Percentiles rank a stretch among this genome's conserved stretches.
Evolutionary conservation across 164 flowering plant species (phyloP).

Genomic region (Aristolochia contorta): DNA sequence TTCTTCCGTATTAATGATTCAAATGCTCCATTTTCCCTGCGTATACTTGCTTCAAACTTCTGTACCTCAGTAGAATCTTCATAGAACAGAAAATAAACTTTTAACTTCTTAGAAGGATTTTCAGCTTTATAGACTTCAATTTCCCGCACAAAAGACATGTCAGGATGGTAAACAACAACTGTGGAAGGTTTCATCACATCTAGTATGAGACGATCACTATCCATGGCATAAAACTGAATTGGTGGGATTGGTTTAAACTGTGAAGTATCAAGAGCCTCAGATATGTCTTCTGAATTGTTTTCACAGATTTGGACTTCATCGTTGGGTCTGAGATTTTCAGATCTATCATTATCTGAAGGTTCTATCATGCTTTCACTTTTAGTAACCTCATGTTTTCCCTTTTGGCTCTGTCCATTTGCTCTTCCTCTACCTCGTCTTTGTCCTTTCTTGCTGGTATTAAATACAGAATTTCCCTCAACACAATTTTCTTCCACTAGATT

Average conservation of each 20-base stretch:
- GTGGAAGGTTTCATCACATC: conserved; percentile 71
- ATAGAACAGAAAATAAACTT: conserved; percentile 89
- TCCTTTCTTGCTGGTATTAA: conserved; percentile 13
- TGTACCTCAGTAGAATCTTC: conserved; percentile 92
- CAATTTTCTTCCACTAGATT: conserved; percentile 24
- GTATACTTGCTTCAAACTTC: conserved; percentile 95
- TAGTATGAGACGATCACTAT: conserved; percentile 64
- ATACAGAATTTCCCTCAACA: conserved; percentile 21
- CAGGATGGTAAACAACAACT: conserved; percentile 87
- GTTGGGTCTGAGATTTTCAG: conserved; percentile 18
- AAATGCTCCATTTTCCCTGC: conserved; percentile 90
- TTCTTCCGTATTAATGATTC: conserved; percentile 95
- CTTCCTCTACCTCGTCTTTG: conserved; percentile 26
- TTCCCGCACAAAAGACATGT: conserved; percentile 86
- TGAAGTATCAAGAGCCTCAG: conserved; percentile 11
- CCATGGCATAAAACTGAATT: conserved; percentile 72
- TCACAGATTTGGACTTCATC: conserved; percentile 21
- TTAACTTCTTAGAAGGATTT: conserved; percentile 58
- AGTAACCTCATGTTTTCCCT: conserved; percentile 1
- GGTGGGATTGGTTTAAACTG: conserved; percentile 49
- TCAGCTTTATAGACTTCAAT: conserved; percentile 90
- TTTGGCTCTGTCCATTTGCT: conserved; percentile 16
- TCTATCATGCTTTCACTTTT: conserved; percentile 10
- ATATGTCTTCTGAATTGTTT: conserved; percentile 10
- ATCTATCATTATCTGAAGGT: conserved; percentile 7